phyloP scores from a whole-genome alignment of 768 basidiomycete genomes.

The Tephrocybe rancida region DNA sequence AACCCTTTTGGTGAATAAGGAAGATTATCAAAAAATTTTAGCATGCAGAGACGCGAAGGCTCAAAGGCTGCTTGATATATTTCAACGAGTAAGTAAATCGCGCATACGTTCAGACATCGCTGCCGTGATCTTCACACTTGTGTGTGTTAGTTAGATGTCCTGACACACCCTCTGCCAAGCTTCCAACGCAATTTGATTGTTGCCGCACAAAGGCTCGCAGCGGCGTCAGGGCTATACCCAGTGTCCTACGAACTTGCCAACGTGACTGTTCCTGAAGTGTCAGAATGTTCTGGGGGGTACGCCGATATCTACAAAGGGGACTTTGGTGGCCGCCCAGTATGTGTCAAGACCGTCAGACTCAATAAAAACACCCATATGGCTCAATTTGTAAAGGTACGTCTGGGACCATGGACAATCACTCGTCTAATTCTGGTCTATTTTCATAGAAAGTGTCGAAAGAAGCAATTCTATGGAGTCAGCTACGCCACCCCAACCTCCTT shows the following conservation, averaged over 20 bases:
- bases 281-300: neutral
- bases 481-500: conserved; percentile 9
- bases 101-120: too few relatives aligned
- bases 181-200: conserved; percentile 4
- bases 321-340: neutral
- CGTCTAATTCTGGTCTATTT: too few relatives aligned
- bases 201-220: conserved; percentile 4
- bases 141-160: too few relatives aligned
- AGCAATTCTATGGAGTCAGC: conserved; percentile 5
- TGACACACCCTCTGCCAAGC: neutral
- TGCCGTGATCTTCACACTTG: too few relatives aligned
- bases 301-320: neutral
- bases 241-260: neutral
- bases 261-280: neutral
- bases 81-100: too few relatives aligned
- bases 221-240: neutral
- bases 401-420: too few relatives aligned
- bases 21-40: too few relatives aligned
- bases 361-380: neutral
- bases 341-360: neutral
- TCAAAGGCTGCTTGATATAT: too few relatives aligned
- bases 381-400: neutral
- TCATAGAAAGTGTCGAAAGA: conserved; percentile 9
- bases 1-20: too few relatives aligned
- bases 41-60: too few relatives aligned